Base-by-base conservation (phyloP, 306 rosid genomes). In the Vigna hirtella region DNA sequence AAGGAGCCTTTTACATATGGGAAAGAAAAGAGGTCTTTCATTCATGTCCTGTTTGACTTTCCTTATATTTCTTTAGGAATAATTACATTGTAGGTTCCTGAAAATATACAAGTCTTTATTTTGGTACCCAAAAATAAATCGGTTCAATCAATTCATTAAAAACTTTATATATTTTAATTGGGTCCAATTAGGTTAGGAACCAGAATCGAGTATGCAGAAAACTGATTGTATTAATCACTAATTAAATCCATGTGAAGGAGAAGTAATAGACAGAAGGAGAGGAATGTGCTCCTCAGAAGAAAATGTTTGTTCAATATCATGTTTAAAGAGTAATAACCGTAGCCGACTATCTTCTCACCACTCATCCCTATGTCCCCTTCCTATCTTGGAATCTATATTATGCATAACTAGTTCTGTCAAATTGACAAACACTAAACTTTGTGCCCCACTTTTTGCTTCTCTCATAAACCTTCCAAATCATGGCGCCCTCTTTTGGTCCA, bases 1-100 rank as follows among this genome's bases (percentile, higher is more conserved):
- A 92, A 88, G 97, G 98, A 74, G 91, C 95, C 82, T 92, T 92
- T 83, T 94, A 94, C 66, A 79, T 92, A 84, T 94, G 98, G 98
- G 85, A 92, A 69, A 88, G 85, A 84, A 40, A 85, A 85, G 97
- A 92, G 97, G 98, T 94, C 17, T 51, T 36, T 62, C 55, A 50
- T 77, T 38, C 72, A 69, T 42, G 9, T 45, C 63, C 76, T 76
- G 32, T 74, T 57, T 64, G 67, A 79, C 68, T 79, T 82, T 72
- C 49, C 15, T 13, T 66, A 18, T 74, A 48, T 74, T 69, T 81
- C 45, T 52, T 66, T 66, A 77, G 14, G 55, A 50, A 65, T 52
- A 30, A 9, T 57, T 12, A 64, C 53, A 51, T 76, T 76, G n/a
- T 45, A 52, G 74, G 64, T 52, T 74, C 58, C 42, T 45, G 16